Conservation (phyloP, 192 early-diverging fungal species). For the Globomyces pollinis-pini region DNA sequence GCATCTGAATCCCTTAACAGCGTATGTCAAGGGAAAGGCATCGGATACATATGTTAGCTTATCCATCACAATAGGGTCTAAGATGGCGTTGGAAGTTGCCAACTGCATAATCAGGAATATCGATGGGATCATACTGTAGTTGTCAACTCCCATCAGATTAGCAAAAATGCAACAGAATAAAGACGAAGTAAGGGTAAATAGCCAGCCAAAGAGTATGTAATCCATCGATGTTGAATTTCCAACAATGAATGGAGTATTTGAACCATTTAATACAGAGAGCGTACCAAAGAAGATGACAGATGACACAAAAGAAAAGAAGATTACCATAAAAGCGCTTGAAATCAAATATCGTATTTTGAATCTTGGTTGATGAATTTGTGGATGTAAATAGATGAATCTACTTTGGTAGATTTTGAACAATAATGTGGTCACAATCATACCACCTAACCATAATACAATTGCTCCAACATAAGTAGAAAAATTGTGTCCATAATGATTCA, state of each 20-base stretch:
- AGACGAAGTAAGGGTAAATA: too few species aligned
- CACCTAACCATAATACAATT: not conserved
- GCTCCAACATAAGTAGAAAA: not conserved
- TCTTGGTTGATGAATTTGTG: too few species aligned
- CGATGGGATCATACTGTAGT: not conserved
- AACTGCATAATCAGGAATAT: slow-evolving; percentile 8
- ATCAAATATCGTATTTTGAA: too few species aligned
- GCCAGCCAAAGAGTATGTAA: too few species aligned
- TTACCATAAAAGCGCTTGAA: too few species aligned
- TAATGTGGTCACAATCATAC: not conserved
- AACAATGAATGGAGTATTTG: too few species aligned
- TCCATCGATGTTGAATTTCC: too few species aligned
- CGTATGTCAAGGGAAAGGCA: not conserved
- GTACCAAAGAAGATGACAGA: too few species aligned
- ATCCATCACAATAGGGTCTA: slow-evolving; percentile 2
- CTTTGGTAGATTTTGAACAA: not conserved
- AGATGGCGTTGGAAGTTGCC: not conserved
- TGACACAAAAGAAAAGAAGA: too few species aligned
- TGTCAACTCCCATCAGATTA: not conserved
- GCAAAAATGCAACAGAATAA: too few species aligned
- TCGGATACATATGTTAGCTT: not conserved
- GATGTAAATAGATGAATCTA: too few species aligned
- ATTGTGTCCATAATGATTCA: not conserved
- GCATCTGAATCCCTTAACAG: slow-evolving; percentile 5
- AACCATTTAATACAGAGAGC: too few species aligned